A percentile compares a stretch with the other conserved stretches of the same genome.
phyloP scores from a whole-genome alignment of 495 filamentous ascomycete species.

The Penicillium argentinense region DNA sequence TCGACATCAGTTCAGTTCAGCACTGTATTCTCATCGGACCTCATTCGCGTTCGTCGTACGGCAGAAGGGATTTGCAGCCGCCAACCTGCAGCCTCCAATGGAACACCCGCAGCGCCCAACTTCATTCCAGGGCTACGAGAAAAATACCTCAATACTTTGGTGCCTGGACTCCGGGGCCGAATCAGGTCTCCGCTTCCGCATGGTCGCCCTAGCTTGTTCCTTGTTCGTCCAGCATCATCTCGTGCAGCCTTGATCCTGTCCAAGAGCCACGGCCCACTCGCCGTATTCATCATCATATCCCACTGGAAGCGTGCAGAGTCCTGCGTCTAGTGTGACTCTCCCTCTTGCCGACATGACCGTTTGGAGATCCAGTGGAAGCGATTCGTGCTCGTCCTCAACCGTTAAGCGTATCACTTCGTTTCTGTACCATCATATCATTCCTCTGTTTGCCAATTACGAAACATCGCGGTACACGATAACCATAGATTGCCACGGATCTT shows the following conservation, averaged over 20 bases:
- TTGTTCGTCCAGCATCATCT: no score
- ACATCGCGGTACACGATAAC: conserved; percentile 45
- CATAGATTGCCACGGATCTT: conserved; percentile 78
- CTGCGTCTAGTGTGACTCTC: no score
- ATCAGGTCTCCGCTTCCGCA: no score
- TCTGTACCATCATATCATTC: conserved; percentile 58
- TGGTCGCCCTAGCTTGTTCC: no score
- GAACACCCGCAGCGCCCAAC: conserved; percentile 7
- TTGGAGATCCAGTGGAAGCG: no score
- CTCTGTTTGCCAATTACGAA: conserved; percentile 45
- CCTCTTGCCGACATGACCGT: no score
- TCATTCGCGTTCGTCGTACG: conserved; percentile 71
- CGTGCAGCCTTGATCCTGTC: no score
- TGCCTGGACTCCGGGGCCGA: no score
- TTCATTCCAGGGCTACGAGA: conserved; percentile 26
- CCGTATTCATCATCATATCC: no score
- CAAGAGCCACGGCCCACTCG: no score
- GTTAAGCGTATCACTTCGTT: conserved; percentile 58
- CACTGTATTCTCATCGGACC: conserved; percentile 76
- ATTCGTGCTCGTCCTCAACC: conserved; percentile 68
- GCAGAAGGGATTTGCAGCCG: conserved; percentile 27
- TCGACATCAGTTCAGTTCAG: conserved; percentile 45
- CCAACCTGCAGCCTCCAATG: conserved; percentile 1
- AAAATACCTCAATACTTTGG: conserved; percentile 28
- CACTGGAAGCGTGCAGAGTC: no score